A percentile compares a stretch with the other conserved stretches of the same genome.
phyloP scores from a whole-genome alignment of 495 filamentous ascomycete genomes.

The Recurvomyces mirabilis region DNA sequence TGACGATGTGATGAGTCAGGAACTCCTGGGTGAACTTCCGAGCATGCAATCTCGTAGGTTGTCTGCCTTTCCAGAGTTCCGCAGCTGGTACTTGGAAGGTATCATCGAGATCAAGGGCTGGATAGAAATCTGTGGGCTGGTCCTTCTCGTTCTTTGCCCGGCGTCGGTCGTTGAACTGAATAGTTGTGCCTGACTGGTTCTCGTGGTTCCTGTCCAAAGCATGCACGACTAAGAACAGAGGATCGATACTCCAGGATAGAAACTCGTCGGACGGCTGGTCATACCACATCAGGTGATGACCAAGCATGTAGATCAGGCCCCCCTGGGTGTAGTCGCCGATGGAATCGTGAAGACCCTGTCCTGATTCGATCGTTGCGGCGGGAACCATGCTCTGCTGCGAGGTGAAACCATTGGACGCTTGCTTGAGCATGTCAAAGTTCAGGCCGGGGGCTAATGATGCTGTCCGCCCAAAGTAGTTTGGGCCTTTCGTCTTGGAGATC shows the following conservation, averaged over 20 bases:
- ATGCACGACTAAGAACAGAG: slow-evolving; percentile 3
- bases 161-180: slow-evolving; percentile 1
- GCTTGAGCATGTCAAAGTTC: too few relatives aligned
- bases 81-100: neutral
- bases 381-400: too few relatives aligned
- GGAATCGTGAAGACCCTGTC: too few relatives aligned
- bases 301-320: neutral
- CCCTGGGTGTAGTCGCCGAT: neutral
- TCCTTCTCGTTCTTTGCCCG: neutral
- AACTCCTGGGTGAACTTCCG: slow-evolving; percentile 6
- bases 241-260: neutral
- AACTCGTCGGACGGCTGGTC: neutral
- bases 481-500: too few relatives aligned
- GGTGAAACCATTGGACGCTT: too few relatives aligned
- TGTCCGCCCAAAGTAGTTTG: too few relatives aligned
- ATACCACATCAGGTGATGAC: slow-evolving; percentile 2
- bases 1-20: slow-evolving; percentile 3
- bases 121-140: neutral
- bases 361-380: too few relatives aligned
- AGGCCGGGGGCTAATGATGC: too few relatives aligned
- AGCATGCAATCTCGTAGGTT: neutral
- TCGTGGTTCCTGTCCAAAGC: neutral
- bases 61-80: neutral
- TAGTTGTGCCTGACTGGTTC: neutral
- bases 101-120: neutral